Percentiles rank a stretch among this genome's conserved stretches.
phyloP scores from a whole-genome alignment of 192 early-diverging fungal species.

The Podila clonocystis region DNA sequence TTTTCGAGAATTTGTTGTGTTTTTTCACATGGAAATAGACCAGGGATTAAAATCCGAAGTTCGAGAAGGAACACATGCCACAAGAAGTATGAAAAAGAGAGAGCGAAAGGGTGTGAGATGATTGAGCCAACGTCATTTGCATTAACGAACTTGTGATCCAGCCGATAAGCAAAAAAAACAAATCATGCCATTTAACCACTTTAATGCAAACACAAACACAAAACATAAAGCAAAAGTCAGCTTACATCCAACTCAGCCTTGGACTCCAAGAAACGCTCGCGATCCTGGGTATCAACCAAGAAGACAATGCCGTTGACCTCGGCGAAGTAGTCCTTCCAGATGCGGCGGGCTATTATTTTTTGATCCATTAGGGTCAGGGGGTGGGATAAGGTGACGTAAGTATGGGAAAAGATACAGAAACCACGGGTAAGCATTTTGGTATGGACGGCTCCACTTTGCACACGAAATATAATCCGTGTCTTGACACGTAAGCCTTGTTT shows the following conservation, averaged over 20 bases:
- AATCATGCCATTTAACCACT: no score
- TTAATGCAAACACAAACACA: background rate
- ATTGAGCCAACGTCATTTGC: background rate
- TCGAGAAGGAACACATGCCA: background rate
- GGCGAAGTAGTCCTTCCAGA: conserved; percentile 99
- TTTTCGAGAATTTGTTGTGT: background rate
- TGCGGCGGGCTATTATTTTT: conserved; percentile 81
- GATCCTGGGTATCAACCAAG: conserved; percentile 94
- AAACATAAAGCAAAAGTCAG: background rate
- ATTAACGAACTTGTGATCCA: no score
- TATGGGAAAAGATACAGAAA: conserved; percentile 2
- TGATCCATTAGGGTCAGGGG: background rate
- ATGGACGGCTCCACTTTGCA: no score
- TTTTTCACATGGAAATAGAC: conserved; percentile 3
- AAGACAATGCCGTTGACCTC: conserved; percentile 99
- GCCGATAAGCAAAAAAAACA: no score
- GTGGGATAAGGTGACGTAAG: conserved; percentile 3
- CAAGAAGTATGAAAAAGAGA: background rate
- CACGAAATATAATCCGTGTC: no score
- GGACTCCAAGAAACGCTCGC: conserved; percentile 84
- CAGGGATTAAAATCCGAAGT: background rate
- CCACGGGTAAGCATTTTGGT: background rate
- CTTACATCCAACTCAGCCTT: conserved; percentile 95
- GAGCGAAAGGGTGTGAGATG: background rate
- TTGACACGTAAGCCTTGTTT: no score